Percentiles rank a stretch among this genome's conserved stretches.
Evolutionary conservation across 306 rosid genomes (phyloP).

Genomic region (Herpetospermum pedunculosum): DNA sequence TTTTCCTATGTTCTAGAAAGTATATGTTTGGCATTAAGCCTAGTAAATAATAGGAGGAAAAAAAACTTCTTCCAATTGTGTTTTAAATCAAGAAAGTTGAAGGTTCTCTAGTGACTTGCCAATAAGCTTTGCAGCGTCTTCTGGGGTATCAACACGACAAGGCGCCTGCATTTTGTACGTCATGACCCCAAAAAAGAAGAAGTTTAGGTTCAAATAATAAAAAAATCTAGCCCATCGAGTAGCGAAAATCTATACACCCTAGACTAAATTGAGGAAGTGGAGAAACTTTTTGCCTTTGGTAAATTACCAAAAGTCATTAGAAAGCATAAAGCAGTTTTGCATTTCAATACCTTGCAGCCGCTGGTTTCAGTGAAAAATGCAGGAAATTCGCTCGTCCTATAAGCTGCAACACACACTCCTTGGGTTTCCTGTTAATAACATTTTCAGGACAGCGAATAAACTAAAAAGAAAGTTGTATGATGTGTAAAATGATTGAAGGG

Average conservation of each 20-base stretch:
- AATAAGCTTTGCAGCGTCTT: slow-evolving; percentile 65
- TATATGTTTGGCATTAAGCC: not conserved
- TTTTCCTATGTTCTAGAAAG: not conserved
- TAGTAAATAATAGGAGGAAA: not conserved
- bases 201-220: not conserved
- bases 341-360: slow-evolving; percentile 66
- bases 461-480: not conserved
- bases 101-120: slow-evolving; percentile 29
- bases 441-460: not conserved
- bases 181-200: slow-evolving; percentile 14
- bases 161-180: slow-evolving; percentile 43
- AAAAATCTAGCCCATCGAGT: not conserved
- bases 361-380: slow-evolving; percentile 85
- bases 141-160: slow-evolving; percentile 65
- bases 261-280: not conserved
- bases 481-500: not conserved
- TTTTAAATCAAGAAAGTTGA: not conserved
- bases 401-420: slow-evolving; percentile 83
- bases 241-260: not conserved
- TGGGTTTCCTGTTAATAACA: slow-evolving; percentile 59
- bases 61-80: not conserved
- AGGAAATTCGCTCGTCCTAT: slow-evolving; percentile 78
- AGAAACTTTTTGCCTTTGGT: not conserved
- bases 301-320: not conserved
- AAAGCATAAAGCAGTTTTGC: not conserved